Conservation (phyloP, 2,329 filamentous ascomycete genomes). For the Botryosphaeria agaves region DNA sequence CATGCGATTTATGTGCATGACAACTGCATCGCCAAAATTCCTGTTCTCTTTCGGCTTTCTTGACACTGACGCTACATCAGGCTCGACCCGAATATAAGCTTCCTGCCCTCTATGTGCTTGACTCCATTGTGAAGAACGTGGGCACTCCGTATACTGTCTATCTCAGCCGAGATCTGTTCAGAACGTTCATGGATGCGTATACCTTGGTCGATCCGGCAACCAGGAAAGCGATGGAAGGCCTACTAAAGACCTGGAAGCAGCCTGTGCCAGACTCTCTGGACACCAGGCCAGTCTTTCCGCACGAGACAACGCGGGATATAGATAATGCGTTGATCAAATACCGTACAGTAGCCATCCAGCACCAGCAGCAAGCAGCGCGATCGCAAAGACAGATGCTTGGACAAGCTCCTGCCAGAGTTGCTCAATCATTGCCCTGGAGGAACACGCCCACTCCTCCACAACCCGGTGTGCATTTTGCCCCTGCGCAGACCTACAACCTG, state of each 20-base stretch:
- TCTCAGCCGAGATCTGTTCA: slow-evolving; percentile 78
- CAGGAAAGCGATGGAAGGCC: slow-evolving; percentile 84
- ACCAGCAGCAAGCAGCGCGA: slow-evolving; percentile 37
- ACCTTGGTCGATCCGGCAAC: slow-evolving; percentile 69
- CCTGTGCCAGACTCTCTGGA: slow-evolving; percentile 88
- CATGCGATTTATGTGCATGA: background rate
- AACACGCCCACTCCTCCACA: slow-evolving; percentile 64
- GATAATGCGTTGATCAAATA: slow-evolving; percentile 89
- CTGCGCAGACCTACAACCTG: too few relatives aligned
- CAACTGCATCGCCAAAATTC: too few relatives aligned
- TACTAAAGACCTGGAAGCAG: slow-evolving; percentile 97
- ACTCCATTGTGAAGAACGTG: slow-evolving; percentile 97
- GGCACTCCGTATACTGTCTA: slow-evolving; percentile 95
- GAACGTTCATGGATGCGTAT: slow-evolving; percentile 94
- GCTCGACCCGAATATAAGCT: slow-evolving; percentile 77
- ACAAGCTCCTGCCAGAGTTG: too few relatives aligned
- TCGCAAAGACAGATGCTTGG: slow-evolving; percentile 40
- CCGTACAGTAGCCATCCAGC: slow-evolving; percentile 41
- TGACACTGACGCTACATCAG: slow-evolving; percentile 38
- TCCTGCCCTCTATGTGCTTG: slow-evolving; percentile 90
- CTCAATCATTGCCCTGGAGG: too few relatives aligned
- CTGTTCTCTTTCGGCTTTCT: too few relatives aligned
- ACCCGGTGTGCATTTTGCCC: too few relatives aligned
- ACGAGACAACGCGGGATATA: slow-evolving; percentile 75
- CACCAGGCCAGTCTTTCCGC: slow-evolving; percentile 77